phyloP scores from a whole-genome alignment of 345 rosid species.

The Citrus unshiu region DNA sequence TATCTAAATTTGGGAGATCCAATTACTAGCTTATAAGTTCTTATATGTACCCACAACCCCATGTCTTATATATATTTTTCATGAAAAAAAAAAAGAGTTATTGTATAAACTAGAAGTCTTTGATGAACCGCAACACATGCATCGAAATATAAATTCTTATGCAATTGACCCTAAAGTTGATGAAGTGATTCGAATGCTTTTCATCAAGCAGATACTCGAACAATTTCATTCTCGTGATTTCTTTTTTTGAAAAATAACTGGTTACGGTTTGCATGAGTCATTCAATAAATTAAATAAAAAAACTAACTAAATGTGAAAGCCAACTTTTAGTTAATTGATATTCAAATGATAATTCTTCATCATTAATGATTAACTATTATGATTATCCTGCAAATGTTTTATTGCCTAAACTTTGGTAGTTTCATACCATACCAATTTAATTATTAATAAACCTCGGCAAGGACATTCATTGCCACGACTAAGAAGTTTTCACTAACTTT shows the following conservation, averaged over 20 bases:
- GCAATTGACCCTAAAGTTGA: accelerated
- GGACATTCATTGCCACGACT: background rate
- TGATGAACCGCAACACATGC: background rate
- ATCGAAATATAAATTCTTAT: background rate
- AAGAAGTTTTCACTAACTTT: background rate
- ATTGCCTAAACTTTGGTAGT: background rate
- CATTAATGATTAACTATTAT: background rate
- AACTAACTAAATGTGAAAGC: background rate
- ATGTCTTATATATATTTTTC: background rate
- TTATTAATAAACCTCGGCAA: background rate
- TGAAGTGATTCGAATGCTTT: no score
- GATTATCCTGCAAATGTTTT: background rate
- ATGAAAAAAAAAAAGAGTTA: no score
- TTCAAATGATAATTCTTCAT: background rate
- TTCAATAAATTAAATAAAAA: no score
- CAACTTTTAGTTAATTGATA: background rate
- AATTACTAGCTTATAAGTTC: no score
- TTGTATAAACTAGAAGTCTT: background rate
- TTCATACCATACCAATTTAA: background rate
- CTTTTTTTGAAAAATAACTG: no score
- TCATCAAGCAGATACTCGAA: accelerated
- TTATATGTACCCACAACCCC: no score
- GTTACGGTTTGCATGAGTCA: no score
- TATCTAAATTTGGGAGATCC: no score
- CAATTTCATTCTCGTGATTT: no score